Evolutionary conservation across 2,329 filamentous ascomycete genomes (phyloP).

Genomic region (Fusarium sp.): DNA sequence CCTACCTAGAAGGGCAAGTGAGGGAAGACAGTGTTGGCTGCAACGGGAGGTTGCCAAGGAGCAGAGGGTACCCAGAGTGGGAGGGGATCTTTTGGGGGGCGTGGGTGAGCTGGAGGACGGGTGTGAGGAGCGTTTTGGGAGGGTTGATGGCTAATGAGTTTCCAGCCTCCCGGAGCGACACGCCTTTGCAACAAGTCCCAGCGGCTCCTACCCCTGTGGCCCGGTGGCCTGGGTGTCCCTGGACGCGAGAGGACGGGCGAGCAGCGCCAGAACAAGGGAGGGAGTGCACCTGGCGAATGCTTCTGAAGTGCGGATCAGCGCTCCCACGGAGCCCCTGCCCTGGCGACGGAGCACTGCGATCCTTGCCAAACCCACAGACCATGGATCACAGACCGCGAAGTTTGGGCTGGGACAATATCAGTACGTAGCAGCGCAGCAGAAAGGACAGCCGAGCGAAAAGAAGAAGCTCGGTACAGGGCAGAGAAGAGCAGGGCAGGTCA

Average conservation of each 20-base stretch:
- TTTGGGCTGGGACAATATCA: conserved; percentile 11
- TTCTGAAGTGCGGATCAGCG: conserved; percentile 30
- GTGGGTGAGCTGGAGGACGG: conserved; percentile 3
- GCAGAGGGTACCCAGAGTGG: conserved; percentile 23
- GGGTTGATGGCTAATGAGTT: conserved; percentile 19
- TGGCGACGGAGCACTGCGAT: conserved; percentile 22
- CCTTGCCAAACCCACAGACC: conserved; percentile 18
- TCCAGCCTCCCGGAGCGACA: conserved; percentile 37
- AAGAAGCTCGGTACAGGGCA: conserved; percentile 25
- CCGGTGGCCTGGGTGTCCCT: conserved; percentile 38
- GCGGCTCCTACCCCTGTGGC: conserved; percentile 37
- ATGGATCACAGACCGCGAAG: conserved; percentile 2
- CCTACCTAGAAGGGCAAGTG: conserved; percentile 20
- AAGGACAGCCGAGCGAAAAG: conserved; percentile 29
- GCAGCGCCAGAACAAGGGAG: conserved; percentile 4
- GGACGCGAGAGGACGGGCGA: conserved; percentile 10
- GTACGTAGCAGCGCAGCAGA: conserved; percentile 10
- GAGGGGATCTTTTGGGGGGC: conserved; percentile 17
- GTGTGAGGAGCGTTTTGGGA: conserved; percentile 25
- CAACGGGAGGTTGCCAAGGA: conserved; percentile 14
- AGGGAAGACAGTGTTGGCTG: conserved; percentile 12
- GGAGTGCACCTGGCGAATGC: not conserved
- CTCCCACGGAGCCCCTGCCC: conserved; percentile 8
- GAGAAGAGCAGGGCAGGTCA: conserved; percentile 28
- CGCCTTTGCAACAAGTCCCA: conserved; percentile 32